Evolutionary conservation across 2,329 filamentous ascomycete genomes (phyloP).

Genomic region (Beauveria brongniartii): DNA sequence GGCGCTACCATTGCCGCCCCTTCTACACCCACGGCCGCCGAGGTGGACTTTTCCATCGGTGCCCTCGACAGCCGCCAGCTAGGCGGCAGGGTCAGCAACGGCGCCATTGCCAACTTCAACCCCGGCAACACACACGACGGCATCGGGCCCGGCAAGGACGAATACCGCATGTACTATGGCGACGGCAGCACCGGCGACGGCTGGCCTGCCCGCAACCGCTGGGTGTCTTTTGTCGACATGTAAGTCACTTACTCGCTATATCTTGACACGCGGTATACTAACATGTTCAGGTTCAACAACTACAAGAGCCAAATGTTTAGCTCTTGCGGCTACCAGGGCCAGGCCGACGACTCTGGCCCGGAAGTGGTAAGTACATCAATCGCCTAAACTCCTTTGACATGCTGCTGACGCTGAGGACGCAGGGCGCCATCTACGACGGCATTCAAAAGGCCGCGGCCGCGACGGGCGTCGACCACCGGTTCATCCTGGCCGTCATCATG

Average conservation of each 20-base stretch:
- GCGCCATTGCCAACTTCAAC: constrained; percentile 11
- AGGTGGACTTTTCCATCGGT: constrained; percentile 2
- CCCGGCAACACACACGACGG: constrained; percentile 13
- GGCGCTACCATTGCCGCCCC: neutral
- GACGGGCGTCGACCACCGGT: constrained; percentile 28
- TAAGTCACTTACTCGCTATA: neutral
- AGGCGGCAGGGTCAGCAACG: constrained; percentile 8
- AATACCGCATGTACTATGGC: constrained; percentile 23
- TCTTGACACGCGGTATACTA: neutral
- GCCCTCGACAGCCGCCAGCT: constrained; percentile 8
- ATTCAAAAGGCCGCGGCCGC: constrained; percentile 24
- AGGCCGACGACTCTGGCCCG: constrained; percentile 16
- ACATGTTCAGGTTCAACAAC: constrained; percentile 18
- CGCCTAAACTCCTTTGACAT: neutral
- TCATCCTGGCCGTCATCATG: constrained; percentile 36
- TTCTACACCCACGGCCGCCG: neutral
- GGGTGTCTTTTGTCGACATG: constrained; percentile 24
- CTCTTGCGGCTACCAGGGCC: constrained; percentile 13
- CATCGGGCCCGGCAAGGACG: constrained; percentile 18
- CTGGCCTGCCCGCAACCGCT: constrained; percentile 22
- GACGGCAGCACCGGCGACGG: constrained; percentile 21
- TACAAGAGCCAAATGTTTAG: constrained; percentile 18
- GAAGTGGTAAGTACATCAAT: constrained; percentile 16
- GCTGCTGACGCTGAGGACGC: too few species aligned
- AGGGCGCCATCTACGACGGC: constrained; percentile 21